These are phyloP conservation scores for Alternaria angustiovoidea DNA, from an alignment of 2,329 filamentous ascomycete species.

Conservation along the genomic window DNA sequence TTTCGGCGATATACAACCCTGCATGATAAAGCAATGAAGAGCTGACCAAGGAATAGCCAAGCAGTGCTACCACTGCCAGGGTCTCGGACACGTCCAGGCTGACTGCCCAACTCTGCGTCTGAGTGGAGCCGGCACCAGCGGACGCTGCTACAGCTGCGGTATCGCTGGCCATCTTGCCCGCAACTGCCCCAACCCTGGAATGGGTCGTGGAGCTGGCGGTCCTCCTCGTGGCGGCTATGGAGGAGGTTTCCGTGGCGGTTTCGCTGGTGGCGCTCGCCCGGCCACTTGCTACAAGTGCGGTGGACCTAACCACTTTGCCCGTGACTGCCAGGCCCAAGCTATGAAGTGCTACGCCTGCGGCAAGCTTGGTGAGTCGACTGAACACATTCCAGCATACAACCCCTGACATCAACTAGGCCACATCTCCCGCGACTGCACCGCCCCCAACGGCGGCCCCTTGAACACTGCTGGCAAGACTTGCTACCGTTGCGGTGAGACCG, in stretches of 20 bases:
- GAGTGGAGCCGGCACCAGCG: slow-evolving; percentile 79
- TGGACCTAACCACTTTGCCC: slow-evolving; percentile 96
- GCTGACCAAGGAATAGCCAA: slow-evolving; percentile 68
- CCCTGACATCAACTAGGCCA: slow-evolving; percentile 63
- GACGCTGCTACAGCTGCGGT: slow-evolving; percentile 96
- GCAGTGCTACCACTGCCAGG: slow-evolving; percentile 99
- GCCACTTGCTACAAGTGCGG: slow-evolving; percentile 76
- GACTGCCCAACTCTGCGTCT: slow-evolving; percentile 97
- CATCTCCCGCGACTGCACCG: slow-evolving; percentile 94
- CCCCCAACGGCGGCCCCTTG: slow-evolving; percentile 92
- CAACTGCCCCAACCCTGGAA: slow-evolving; percentile 81
- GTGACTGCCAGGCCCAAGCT: slow-evolving; percentile 96
- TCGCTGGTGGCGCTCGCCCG: slow-evolving; percentile 70
- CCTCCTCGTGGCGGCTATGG: slow-evolving; percentile 77
- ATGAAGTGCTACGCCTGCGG: slow-evolving; percentile 99
- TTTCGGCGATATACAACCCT: not conserved
- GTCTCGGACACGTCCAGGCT: slow-evolving; percentile 96
- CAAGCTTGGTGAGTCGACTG: slow-evolving; percentile 66
- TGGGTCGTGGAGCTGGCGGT: slow-evolving; percentile 68
- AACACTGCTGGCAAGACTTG: slow-evolving; percentile 98
- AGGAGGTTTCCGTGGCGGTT: slow-evolving; percentile 75
- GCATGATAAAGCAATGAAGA: not conserved
- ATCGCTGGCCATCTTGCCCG: slow-evolving; percentile 92
- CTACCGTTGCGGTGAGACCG: slow-evolving; percentile 95
- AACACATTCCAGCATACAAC: not conserved